Evolutionary conservation across 441 rosid species (phyloP), one percentile per base, ranked within the genome.

Genomic region (Pelargonium fulgidum): DNA sequence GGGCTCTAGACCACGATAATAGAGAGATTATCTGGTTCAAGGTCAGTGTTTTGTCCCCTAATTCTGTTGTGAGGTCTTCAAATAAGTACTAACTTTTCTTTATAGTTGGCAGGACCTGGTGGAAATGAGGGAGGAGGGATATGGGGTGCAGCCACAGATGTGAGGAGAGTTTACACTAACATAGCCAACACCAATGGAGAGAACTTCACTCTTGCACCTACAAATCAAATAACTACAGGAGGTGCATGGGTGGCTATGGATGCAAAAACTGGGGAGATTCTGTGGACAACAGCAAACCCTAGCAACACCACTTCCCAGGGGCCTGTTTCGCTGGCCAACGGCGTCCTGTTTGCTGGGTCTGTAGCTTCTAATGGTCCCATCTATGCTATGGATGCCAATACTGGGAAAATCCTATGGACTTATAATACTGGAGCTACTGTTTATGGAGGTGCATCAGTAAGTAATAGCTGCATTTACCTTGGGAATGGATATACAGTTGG

Each of bases 201-300:
- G 64, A 76, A 22, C 7, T 81, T 83, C 78, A 68, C 74, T n/a
- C 76, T 81, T 1, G 73, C 73, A 1, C 85, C 77, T 1, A 65
- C 83, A 7, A 76, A 17, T 45, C 66, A n/a, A 19, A 82, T 73
- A 14, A 83, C 87, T 10, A 81, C 78, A 0, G 81, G n/a, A 10
- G 54, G 89, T 2, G 84, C 77, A 4, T 82, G 82, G 84, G 81
- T 79, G 19, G 87, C 81, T 3, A 52, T 84, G 72, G 82, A 81
- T 36, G 83, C 86, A 48, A 70, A 59, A 7, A 64, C 76, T 0
- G 81, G 86, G 19, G 48, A 73, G 17, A 81, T 82, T 19, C 12
- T 79, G 3, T 80, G 81, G 84, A 62, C 85, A 1, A 82, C 81
- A 0, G 82, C 78, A 2, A 71, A 83, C 72, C 89, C 89, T 1